Evolutionary conservation across 2,329 filamentous ascomycete genomes (phyloP), one percentile per base, ranked within the genome.

Genomic region (Colletotrichum sp.): DNA sequence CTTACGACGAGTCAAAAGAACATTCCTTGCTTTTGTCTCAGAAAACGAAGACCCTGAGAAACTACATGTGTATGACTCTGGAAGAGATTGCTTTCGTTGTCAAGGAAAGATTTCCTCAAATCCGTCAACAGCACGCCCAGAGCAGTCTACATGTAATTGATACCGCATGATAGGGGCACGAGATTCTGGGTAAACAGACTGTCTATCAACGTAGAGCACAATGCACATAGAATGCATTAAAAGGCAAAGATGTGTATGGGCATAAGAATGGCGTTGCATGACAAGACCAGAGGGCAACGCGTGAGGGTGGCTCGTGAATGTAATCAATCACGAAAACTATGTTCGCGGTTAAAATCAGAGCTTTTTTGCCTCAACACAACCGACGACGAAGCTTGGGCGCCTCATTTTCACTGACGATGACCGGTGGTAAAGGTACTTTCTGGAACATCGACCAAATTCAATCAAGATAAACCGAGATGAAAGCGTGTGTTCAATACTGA

Each of bases 191-290:
- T 52, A 52, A 21, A 52, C 18, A 52, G n/a, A 21, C 8, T 21
- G n/a, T 3, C 18, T 21, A 7, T 4, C 43, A 52, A 21, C 10
- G 2, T 8, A 13, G n/a, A 12, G n/a, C 18, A 48, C n/a, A 21
- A 13, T 21, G 3, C n/a, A 21, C 43, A 21, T 21, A 13, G 6
- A 48, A 12, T 21, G 43, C 18, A 21, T 21, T 9, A 21, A 12
- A 48, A 43, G 16, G 39, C 18, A 43, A n/a, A 10, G 5, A 43
- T 18, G 2, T n/a, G 9, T 0, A n/a, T 12, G 9, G 18, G 18
- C 1, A 43, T 2, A 2, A 43, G 12, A 0, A 21, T 21, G 43
- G 10, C 6, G 10, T 13, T 7, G 13, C 12, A 21, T 2, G 12
- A 13, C n/a, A 21, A 21, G 10, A 12, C 8, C 6, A 10, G 39